phyloP scores from a whole-genome alignment of 352 stramenopile genomes.

The Globisporangium echinulatum region DNA sequence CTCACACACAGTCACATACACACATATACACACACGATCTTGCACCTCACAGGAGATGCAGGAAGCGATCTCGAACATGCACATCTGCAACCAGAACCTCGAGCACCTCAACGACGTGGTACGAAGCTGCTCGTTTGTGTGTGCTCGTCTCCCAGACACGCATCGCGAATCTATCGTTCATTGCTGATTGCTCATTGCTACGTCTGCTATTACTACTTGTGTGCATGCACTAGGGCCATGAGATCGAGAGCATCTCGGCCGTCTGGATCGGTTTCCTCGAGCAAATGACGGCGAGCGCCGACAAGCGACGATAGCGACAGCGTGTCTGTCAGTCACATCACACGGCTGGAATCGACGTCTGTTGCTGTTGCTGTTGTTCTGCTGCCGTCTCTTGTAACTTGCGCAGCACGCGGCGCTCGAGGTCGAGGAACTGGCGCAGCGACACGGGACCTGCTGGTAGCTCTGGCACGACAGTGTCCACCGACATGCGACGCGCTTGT shows the following conservation, averaged over 20 bases:
- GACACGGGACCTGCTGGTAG: slow-evolving; percentile 43
- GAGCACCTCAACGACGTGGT: slow-evolving; percentile 81
- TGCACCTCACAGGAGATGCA: slow-evolving; percentile 46
- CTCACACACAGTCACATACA: background rate
- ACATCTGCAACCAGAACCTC: slow-evolving; percentile 77
- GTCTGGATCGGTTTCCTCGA: slow-evolving; percentile 70
- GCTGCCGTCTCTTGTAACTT: slow-evolving; percentile 34
- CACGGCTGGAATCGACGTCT: slow-evolving; percentile 8
- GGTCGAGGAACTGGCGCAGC: slow-evolving; percentile 43
- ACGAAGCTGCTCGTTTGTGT: slow-evolving; percentile 1
- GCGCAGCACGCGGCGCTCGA: slow-evolving; percentile 48
- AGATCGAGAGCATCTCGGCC: slow-evolving; percentile 65
- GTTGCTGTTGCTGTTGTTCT: slow-evolving; percentile 21
- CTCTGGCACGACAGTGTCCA: background rate
- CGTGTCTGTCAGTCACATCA: slow-evolving; percentile 9
- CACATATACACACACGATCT: background rate
- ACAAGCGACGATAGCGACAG: slow-evolving; percentile 27
- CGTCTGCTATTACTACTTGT: background rate
- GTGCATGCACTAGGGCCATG: slow-evolving; percentile 35
- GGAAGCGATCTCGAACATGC: slow-evolving; percentile 72
- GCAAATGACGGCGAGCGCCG: slow-evolving; percentile 35
- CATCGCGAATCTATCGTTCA: too few relatives aligned
- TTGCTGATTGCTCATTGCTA: background rate
- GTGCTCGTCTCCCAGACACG: too few relatives aligned
- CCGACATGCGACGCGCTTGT: slow-evolving; percentile 10